Conservation (phyloP, 108 stramenopile genomes). For the Skeletonema menzelii region DNA sequence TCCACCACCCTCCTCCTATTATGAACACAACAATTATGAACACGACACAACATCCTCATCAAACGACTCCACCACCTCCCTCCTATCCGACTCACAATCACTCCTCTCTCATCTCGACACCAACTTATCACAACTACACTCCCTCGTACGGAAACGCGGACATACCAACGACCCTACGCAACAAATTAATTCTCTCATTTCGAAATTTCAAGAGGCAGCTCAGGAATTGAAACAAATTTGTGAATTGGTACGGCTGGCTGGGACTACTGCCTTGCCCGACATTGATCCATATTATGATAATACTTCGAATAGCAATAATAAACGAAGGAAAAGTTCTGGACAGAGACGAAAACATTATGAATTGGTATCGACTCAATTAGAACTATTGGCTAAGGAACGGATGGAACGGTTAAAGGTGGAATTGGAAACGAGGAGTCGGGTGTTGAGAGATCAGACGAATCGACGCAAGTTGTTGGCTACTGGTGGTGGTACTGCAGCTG, state of each 20-base stretch:
- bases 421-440: constrained; percentile 65
- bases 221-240: constrained; percentile 62
- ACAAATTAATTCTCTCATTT: constrained; percentile 56
- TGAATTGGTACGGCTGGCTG: constrained; percentile 24
- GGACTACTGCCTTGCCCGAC: constrained; percentile 1
- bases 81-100: constrained; percentile 63
- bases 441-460: constrained; percentile 77
- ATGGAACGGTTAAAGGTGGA: constrained; percentile 57
- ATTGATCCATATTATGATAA: not conserved
- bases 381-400: constrained; percentile 55
- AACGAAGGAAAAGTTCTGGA: constrained; percentile 9
- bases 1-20: not conserved
- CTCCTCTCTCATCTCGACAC: constrained; percentile 61
- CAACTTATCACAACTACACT: constrained; percentile 56
- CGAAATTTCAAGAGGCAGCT: constrained; percentile 64
- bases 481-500: constrained; percentile 11
- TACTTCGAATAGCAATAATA: not conserved
- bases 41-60: not conserved
- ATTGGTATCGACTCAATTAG: constrained; percentile 63
- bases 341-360: constrained; percentile 73
- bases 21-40: not conserved
- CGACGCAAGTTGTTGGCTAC: constrained; percentile 60
- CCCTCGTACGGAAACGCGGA: constrained; percentile 71
- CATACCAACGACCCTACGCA: constrained; percentile 87
- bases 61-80: constrained; percentile 7